A percentile compares a stretch with the other conserved stretches of the same genome.
Evolutionary conservation across 2,329 filamentous ascomycete species (phyloP).

Genomic region (Ceratocystis alfenasii): DNA sequence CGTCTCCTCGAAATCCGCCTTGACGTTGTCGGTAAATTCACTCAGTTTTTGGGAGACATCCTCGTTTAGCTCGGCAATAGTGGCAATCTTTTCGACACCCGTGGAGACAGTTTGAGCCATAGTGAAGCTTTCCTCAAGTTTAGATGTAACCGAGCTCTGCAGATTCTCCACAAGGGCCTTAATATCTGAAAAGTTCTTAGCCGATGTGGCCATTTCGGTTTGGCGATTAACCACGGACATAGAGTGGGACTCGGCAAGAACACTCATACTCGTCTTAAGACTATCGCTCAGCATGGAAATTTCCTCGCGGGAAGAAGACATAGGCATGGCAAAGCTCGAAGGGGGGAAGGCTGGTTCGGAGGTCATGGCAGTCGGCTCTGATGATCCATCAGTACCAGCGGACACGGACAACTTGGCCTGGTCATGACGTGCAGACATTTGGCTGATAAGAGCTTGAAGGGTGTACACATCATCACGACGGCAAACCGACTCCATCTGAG

Average conservation of each 20-base stretch:
- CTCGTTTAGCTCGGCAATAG: slow-evolving; percentile 44
- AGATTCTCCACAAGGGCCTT: slow-evolving; percentile 67
- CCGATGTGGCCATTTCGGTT: slow-evolving; percentile 65
- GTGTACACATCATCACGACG: slow-evolving; percentile 67
- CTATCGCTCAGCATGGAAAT: slow-evolving; percentile 21
- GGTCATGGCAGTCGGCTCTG: not conserved
- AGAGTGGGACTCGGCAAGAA: slow-evolving; percentile 58
- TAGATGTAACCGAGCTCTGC: slow-evolving; percentile 61
- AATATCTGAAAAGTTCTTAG: slow-evolving; percentile 67
- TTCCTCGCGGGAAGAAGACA: slow-evolving; percentile 18
- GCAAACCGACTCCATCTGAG: slow-evolving; percentile 56
- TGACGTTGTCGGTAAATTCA: slow-evolving; percentile 63
- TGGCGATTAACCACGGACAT: slow-evolving; percentile 77
- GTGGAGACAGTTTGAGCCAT: slow-evolving; percentile 56
- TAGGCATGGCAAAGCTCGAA: slow-evolving; percentile 16
- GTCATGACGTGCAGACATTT: slow-evolving; percentile 63
- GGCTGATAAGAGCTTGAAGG: slow-evolving; percentile 65
- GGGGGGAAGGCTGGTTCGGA: slow-evolving; percentile 10
- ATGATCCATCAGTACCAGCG: not conserved
- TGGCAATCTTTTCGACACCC: slow-evolving; percentile 15
- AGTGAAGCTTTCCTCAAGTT: slow-evolving; percentile 61
- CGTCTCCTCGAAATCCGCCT: slow-evolving; percentile 76
- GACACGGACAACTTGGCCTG: slow-evolving; percentile 50
- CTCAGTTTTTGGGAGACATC: slow-evolving; percentile 51
- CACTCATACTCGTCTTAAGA: slow-evolving; percentile 22